Percentiles rank a stretch among this genome's conserved stretches.
Evolutionary conservation across 2,329 filamentous ascomycete species (phyloP).

Genomic region (Lachnellula hyalina): DNA sequence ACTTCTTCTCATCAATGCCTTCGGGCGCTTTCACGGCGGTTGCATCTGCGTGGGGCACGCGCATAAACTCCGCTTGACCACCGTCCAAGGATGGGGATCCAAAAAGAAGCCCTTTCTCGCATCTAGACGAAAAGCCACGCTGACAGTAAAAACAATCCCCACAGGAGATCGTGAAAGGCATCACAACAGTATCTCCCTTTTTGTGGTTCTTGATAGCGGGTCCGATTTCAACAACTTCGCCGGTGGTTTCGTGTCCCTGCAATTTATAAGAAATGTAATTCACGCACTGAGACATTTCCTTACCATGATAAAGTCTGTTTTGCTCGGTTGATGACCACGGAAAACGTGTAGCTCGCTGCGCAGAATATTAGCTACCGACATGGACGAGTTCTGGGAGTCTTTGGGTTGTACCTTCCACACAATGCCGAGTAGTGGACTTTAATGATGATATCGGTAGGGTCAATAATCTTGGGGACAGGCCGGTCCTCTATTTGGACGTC

Average conservation of each 20-base stretch:
- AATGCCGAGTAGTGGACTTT: conserved; percentile 79
- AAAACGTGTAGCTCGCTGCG: conserved; percentile 78
- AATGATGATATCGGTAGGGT: conserved; percentile 71
- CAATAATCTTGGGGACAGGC: conserved; percentile 68
- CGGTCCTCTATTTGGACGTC: conserved; percentile 58
- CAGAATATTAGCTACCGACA: background rate
- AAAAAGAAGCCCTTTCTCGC: conserved; percentile 64
- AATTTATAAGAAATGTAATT: background rate
- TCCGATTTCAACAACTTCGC: conserved; percentile 64
- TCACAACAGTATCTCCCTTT: conserved; percentile 72
- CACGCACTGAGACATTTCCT: background rate
- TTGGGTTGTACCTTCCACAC: conserved; percentile 68
- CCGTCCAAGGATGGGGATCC: conserved; percentile 67
- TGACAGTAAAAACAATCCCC: conserved; percentile 79
- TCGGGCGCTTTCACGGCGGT: conserved; percentile 71
- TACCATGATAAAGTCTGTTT: conserved; percentile 53
- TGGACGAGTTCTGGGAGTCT: background rate
- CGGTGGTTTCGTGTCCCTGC: conserved; percentile 80
- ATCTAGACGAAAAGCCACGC: conserved; percentile 71
- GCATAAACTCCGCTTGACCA: conserved; percentile 76
- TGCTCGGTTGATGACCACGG: conserved; percentile 70
- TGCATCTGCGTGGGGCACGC: conserved; percentile 74
- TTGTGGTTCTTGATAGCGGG: conserved; percentile 61
- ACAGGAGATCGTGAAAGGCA: conserved; percentile 78
- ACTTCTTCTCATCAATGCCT: conserved; percentile 65